Percentiles rank a stretch among this genome's conserved stretches.
Conservation (phyloP, 2,329 filamentous ascomycete species). For the Drechslerella coelobrocha region DNA sequence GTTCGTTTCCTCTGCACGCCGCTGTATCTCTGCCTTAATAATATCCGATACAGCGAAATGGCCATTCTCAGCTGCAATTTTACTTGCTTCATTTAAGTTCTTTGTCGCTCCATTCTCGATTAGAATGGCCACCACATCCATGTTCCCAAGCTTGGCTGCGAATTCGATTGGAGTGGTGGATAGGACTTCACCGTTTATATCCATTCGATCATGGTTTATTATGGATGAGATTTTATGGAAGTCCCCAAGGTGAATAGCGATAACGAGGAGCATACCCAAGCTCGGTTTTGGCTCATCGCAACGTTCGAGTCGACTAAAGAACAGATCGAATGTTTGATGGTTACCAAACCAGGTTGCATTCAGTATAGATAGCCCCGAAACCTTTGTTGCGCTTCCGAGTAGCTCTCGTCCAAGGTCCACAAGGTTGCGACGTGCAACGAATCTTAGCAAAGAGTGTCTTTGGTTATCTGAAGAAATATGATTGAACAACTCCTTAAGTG, state of each 20-base stretch:
- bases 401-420: too few species aligned
- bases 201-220: too few species aligned
- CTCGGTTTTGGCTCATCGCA: too few species aligned
- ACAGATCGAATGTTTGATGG: constrained; percentile 11
- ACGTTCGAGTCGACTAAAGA: too few species aligned
- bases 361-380: constrained; percentile 1
- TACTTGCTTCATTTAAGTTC: constrained; percentile 8
- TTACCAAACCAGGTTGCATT: constrained; percentile 24
- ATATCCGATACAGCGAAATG: constrained; percentile 5
- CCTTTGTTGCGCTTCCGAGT: too few species aligned
- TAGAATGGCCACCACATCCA: constrained; percentile 16
- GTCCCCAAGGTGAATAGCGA: constrained; percentile 17
- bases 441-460: too few species aligned
- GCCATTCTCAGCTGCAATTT: not conserved
- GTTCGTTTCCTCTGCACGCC: too few species aligned
- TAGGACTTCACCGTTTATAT: too few species aligned
- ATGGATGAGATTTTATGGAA: constrained; percentile 17
- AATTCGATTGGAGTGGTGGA: constrained; percentile 15
- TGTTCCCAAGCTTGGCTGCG: constrained; percentile 12
- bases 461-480: too few species aligned
- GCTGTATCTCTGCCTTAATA: not conserved
- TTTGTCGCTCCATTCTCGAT: constrained; percentile 13
- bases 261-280: too few species aligned
- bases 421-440: too few species aligned
- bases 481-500: too few species aligned